Evolutionary conservation across 345 rosid species (phyloP), one percentile per base, ranked within the genome.

Genomic region (Brassica cretica): DNA sequence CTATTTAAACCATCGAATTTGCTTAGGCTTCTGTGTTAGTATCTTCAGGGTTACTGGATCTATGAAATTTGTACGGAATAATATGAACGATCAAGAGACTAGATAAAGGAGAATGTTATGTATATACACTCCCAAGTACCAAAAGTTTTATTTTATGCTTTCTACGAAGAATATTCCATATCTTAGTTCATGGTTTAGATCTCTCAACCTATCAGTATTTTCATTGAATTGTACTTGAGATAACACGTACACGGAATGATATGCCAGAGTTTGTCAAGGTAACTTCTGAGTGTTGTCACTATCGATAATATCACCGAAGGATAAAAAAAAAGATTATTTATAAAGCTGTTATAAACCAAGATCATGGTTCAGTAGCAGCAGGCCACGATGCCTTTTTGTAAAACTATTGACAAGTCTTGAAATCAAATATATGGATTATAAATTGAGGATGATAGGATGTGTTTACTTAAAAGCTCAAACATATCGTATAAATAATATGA

Each of bases 21-120:
- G 74, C 86, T 89, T 79, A 82, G 85, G 69, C 88, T 90, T 53
- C 69, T 90, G 65, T 89, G 90, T 78, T 90, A 88, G 74, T 21
- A 27, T 62, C 56, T 79, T 46, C 21, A 24, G 2, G 12, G 63
- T 49, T 33, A 73, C 60, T 51, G 8, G 7, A 55, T 74, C 74
- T 35, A 53, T 63, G 63, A 49, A 4, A 19, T 18, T 27, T 68
- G 75, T 80, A 64, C 33, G 75, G 59, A 25, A 68, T n/a, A 63
- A 62, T 11, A 78, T 49, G 75, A 73, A 10, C 30, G 39, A 63
- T 49, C 30, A 58, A 76, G 51, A 66, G 72, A 60, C 66, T 74
- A 69, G 69, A 70, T 58, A 19, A 59, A 69, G 19, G 71, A 80
- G 21, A 35, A 80, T 58, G 58, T 70, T 64, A 74, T 75, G 73